These are phyloP conservation scores for Dothideomycetes sp. DNA, from an alignment of 2,329 filamentous ascomycete genomes.

Conservation along the genomic window DNA sequence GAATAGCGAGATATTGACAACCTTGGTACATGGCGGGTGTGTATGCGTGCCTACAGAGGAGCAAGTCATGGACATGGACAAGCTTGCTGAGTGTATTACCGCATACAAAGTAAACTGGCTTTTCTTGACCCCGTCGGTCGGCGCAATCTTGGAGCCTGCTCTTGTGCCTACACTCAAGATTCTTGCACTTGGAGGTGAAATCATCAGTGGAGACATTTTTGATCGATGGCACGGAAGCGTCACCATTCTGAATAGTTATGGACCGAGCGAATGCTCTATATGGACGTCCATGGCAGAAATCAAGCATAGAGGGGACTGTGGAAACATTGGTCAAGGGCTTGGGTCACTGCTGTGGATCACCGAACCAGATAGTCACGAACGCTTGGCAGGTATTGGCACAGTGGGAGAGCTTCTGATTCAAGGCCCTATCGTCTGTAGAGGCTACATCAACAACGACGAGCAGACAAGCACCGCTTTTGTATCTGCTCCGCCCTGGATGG, in stretches of 20 bases:
- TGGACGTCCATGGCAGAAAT: no score
- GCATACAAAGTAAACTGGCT: not conserved
- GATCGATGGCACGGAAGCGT: no score
- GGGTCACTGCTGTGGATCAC: not conserved
- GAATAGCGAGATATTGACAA: not conserved
- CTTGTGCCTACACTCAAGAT: not conserved
- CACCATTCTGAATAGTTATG: no score
- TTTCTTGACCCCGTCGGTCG: not conserved
- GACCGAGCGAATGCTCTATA: not conserved
- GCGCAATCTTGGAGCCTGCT: not conserved
- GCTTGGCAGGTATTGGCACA: slow-evolving; percentile 31
- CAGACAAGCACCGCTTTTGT: not conserved
- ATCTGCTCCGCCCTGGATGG: not conserved
- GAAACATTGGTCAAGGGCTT: not conserved
- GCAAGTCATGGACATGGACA: not conserved
- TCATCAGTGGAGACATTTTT: not conserved
- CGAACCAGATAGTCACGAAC: slow-evolving; percentile 19
- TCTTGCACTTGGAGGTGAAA: not conserved
- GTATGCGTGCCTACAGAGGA: not conserved
- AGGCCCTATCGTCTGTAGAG: not conserved
- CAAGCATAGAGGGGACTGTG: no score
- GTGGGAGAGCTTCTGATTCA: slow-evolving; percentile 13
- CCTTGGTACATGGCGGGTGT: not conserved
- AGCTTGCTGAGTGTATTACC: not conserved
- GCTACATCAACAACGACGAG: not conserved